These are phyloP conservation scores for Beauveria medogensis DNA, from an alignment of 2,329 filamentous ascomycete genomes.

Conservation along the genomic window DNA sequence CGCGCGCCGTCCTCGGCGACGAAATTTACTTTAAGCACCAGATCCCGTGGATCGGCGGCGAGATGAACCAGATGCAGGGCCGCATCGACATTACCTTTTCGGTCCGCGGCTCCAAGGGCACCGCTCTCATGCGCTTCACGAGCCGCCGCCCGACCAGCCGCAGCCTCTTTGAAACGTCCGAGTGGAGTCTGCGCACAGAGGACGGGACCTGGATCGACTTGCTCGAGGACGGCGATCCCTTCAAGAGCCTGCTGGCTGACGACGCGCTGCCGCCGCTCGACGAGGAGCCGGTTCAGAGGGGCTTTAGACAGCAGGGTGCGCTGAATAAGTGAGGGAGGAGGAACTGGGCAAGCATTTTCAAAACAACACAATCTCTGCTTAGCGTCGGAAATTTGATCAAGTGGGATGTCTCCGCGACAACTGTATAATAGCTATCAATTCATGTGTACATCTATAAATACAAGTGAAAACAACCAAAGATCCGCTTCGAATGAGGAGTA, in stretches of 20 bases:
- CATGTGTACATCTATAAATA: slow-evolving; percentile 30
- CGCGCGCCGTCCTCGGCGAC: slow-evolving; percentile 74
- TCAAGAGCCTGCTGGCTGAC: slow-evolving; percentile 42
- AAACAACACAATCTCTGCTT: slow-evolving; percentile 7
- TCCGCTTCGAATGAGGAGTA: slow-evolving; percentile 10
- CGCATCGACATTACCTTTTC: slow-evolving; percentile 79
- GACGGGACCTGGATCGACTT: slow-evolving; percentile 60
- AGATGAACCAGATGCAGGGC: slow-evolving; percentile 91
- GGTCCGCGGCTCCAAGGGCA: slow-evolving; percentile 69
- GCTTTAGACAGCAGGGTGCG: slow-evolving; percentile 42
- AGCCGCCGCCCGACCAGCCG: slow-evolving; percentile 58
- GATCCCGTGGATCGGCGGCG: slow-evolving; percentile 76
- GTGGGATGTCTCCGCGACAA: background rate
- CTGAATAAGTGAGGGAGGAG: slow-evolving; percentile 25
- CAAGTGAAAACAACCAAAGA: slow-evolving; percentile 20
- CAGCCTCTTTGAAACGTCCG: slow-evolving; percentile 71
- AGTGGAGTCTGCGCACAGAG: slow-evolving; percentile 74
- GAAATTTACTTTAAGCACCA: slow-evolving; percentile 73
- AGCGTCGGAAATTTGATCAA: background rate
- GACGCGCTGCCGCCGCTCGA: slow-evolving; percentile 23
- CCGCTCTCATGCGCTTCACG: slow-evolving; percentile 71
- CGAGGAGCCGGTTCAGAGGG: slow-evolving; percentile 32
- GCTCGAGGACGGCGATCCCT: slow-evolving; percentile 64
- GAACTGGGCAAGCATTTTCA: background rate
- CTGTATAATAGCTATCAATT: slow-evolving; percentile 15